phyloP scores from a whole-genome alignment of 2,329 filamentous ascomycete genomes.

The Ilyonectria robusta region DNA sequence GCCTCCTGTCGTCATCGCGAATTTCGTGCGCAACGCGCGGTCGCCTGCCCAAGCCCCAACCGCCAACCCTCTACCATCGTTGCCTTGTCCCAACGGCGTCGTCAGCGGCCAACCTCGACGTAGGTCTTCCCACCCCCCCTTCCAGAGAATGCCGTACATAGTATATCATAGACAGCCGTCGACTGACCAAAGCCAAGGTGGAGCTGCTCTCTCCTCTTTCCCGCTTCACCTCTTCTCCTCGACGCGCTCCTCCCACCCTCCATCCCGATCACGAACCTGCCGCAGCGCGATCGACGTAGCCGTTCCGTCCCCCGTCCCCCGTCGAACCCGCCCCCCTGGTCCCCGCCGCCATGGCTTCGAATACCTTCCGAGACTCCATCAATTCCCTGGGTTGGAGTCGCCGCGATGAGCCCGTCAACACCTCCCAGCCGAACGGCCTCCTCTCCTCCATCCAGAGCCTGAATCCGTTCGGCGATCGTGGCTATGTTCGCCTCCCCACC shows the following conservation, averaged over 20 bases:
- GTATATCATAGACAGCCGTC: conserved; percentile 40
- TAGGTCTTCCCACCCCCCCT: conserved; percentile 25
- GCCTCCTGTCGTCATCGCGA: conserved; percentile 27
- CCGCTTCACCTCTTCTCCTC: conserved; percentile 12
- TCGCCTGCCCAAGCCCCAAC: conserved; percentile 44
- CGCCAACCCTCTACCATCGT: conserved; percentile 30
- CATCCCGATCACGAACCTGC: conserved; percentile 40
- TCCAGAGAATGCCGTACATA: conserved; percentile 21
- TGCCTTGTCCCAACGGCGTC: conserved; percentile 40
- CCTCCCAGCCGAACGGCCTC: conserved; percentile 77
- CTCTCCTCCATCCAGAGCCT: conserved; percentile 85
- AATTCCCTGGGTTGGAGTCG: conserved; percentile 96
- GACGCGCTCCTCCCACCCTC: conserved; percentile 41
- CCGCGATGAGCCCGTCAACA: conserved; percentile 84
- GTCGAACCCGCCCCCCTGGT: conserved; percentile 38
- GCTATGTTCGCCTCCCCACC: conserved; percentile 92
- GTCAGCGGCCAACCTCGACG: conserved; percentile 33
- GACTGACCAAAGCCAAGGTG: conserved; percentile 41
- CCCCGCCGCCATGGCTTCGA: conserved; percentile 78
- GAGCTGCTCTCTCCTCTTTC: conserved; percentile 22
- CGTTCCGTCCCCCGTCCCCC: conserved; percentile 41
- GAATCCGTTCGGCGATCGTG: conserved; percentile 89
- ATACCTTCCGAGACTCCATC: conserved; percentile 93
- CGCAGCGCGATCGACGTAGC: conserved; percentile 44
- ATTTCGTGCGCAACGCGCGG: conserved; percentile 52